Conservation (phyloP, 495 filamentous ascomycete species). For the Neurospora sp. region DNA sequence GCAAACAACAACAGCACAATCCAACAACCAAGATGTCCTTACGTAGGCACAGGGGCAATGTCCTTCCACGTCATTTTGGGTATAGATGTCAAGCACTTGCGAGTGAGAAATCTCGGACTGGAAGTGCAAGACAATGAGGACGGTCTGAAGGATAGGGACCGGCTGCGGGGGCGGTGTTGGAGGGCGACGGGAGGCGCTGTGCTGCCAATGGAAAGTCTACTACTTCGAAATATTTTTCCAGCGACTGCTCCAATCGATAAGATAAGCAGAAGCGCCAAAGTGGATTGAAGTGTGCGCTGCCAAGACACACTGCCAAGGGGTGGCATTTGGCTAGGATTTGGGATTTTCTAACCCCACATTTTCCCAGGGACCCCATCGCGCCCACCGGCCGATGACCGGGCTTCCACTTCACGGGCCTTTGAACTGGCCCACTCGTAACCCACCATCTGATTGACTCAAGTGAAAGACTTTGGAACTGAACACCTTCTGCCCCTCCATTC, state of each 20-base stretch:
- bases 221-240: constrained; percentile 22
- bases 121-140: neutral
- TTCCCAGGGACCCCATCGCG: neutral
- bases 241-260: constrained; percentile 16
- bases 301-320: neutral
- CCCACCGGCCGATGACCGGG: neutral
- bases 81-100: neutral
- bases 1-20: neutral
- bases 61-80: constrained; percentile 43
- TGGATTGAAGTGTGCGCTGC: neutral
- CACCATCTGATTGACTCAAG: neutral
- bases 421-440: neutral
- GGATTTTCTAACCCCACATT: neutral
- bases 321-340: neutral
- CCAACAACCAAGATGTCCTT: constrained; percentile 18
- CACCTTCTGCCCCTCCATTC: neutral
- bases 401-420: neutral
- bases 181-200: neutral
- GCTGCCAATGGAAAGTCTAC: neutral
- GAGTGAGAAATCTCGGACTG: constrained; percentile 6
- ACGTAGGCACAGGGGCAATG: constrained; percentile 85
- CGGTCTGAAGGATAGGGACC: neutral
- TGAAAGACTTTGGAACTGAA: neutral
- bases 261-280: constrained; percentile 11
- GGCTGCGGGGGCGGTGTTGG: neutral